Percentiles rank a stretch among this genome's conserved stretches.
Conservation (phyloP, 2,329 filamentous ascomycete species). For the Aspergillus intermedius region DNA sequence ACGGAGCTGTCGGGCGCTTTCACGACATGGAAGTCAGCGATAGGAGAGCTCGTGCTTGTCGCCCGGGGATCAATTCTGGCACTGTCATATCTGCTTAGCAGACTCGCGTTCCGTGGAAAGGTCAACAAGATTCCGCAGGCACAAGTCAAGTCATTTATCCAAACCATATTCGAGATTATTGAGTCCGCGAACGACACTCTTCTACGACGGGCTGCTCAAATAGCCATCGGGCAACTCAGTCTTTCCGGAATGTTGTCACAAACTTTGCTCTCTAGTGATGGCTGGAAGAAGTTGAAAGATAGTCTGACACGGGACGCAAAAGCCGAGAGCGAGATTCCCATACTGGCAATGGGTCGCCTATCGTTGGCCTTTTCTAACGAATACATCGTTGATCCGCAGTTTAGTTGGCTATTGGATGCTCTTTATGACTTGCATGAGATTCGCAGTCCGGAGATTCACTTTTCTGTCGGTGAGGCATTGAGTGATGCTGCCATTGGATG, state of each 20-base stretch:
- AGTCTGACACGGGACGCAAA: conserved; percentile 64
- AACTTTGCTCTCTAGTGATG: conserved; percentile 20
- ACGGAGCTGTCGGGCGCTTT: conserved; percentile 43
- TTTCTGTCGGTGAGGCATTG: conserved; percentile 82
- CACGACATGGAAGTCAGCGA: conserved; percentile 50
- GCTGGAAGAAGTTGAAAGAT: conserved; percentile 49
- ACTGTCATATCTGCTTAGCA: conserved; percentile 53
- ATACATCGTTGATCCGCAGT: conserved; percentile 25
- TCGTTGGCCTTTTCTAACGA: conserved; percentile 48
- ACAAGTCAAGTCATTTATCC: conserved; percentile 39
- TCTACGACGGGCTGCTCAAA: conserved; percentile 52
- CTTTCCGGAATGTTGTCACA: conserved; percentile 49
- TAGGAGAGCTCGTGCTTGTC: conserved; percentile 54
- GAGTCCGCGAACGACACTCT: conserved; percentile 48
- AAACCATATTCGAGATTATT: conserved; percentile 47
- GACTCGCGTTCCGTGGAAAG: conserved; percentile 46
- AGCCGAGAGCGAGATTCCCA: conserved; percentile 73
- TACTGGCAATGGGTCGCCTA: conserved; percentile 71
- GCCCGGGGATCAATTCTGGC: conserved; percentile 57
- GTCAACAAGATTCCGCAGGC: conserved; percentile 25
- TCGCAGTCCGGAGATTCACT: conserved; percentile 79
- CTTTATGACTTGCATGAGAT: conserved; percentile 76
- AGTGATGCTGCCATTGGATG: conserved; percentile 72
- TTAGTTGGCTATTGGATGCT: conserved; percentile 54
- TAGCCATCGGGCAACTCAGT: conserved; percentile 56